Base-by-base conservation (phyloP, 2,329 filamentous ascomycete species). In the Pseudonectria foliicola region DNA sequence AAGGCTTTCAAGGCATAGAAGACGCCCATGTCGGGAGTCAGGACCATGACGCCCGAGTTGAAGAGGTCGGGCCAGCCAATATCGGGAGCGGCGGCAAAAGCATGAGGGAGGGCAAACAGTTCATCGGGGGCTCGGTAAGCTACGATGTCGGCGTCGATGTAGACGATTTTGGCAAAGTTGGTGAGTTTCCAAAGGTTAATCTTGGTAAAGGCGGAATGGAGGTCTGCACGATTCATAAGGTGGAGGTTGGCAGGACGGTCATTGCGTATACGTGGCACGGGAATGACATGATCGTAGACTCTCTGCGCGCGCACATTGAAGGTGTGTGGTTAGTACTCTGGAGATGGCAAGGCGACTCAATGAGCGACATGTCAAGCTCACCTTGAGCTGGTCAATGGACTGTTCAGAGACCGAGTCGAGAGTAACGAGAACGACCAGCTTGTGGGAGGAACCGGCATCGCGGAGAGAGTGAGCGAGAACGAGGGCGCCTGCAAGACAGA, bases 41-140 rank as follows among this genome's bases (percentile, higher is more conserved):
- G 63, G 25, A 88, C 87, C 87, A 98, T 93, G 50, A 98, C 79
- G 53, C 92, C 92, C n/a, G 85, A 88, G 64, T 98, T 98, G 77
- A 96, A 96, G 42, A 89, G 76, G 64, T 98, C 92, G 24, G 92
- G 92, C 92, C 92, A 98, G 49, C 92, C 92, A 52, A 96, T 88
- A 61, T 98, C 92, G 23, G 92, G 89, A 10, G 85, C 88, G 3
- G 92, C 79, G 27, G 77, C 73, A 55, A 82, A 81, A 35, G 69
- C 55, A 31, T 76, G 64, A 4, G 66, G 53, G 15, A 80, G 57
- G 37, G 80, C 73, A 55, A 98, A 93, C 36, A 98, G 78, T 71
- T 98, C 92, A 53, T 98, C 90, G 4, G 90, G 85, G 24, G 89
- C 87, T 48, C 88, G 75, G 43, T 95, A 75, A 21, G 86, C 85